phyloP scores from a whole-genome alignment of 768 basidiomycete species.

The Leccinum olivaceopallidum region DNA sequence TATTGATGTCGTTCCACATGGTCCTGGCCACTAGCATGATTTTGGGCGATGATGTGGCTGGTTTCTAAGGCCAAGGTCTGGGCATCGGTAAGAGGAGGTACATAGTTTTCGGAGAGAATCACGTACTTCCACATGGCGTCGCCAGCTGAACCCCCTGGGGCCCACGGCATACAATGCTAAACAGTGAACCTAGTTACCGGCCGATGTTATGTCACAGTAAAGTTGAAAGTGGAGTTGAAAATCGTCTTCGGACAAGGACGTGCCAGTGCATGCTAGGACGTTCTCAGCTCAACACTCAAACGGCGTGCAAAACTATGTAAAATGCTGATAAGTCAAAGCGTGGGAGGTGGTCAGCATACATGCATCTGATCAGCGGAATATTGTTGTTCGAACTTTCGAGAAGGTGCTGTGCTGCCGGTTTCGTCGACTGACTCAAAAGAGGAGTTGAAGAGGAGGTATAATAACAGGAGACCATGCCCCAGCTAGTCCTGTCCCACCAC shows the following conservation, averaged over 20 bases:
- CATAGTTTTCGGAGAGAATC: not conserved
- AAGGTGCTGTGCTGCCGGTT: conserved; percentile 23
- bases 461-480: conserved; percentile 3
- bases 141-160: not conserved
- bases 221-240: no score
- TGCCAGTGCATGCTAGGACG: not conserved
- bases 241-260: not conserved
- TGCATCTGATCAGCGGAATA: no score
- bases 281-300: not conserved
- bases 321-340: no score
- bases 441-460: no score
- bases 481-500: not conserved
- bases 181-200: not conserved
- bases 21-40: no score
- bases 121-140: conserved; percentile 7
- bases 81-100: not conserved
- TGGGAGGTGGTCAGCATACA: no score
- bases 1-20: no score
- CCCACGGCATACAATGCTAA: not conserved
- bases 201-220: no score
- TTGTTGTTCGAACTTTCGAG: conserved; percentile 31
- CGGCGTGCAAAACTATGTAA: no score
- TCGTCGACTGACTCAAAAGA: not conserved
- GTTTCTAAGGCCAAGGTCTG: no score
- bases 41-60: no score